These are phyloP conservation scores for Paecilomyces sp. DNA, from an alignment of 2,329 filamentous ascomycete species.

Conservation along the genomic window DNA sequence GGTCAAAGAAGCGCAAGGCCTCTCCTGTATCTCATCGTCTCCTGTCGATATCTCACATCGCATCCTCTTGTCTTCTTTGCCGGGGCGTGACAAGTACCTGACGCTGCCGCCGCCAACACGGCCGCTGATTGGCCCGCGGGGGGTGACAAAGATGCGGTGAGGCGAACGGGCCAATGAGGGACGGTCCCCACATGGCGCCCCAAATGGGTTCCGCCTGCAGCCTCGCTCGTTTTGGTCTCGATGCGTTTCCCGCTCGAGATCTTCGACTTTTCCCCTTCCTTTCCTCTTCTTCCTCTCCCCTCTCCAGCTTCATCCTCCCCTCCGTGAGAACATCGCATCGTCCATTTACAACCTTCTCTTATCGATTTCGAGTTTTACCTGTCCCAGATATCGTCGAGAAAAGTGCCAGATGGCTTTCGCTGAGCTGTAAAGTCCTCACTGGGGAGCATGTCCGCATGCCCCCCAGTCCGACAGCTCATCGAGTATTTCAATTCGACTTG, in stretches of 20 bases:
- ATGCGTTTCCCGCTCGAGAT: neutral
- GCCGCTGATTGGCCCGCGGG: neutral
- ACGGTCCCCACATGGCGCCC: conserved; percentile 16
- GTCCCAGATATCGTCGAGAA: conserved; percentile 63
- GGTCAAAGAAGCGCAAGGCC: neutral
- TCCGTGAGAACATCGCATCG: conserved; percentile 12
- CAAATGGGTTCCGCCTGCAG: conserved; percentile 16
- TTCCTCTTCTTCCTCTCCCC: conserved; percentile 6
- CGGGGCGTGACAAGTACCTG: neutral
- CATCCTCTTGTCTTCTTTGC: neutral
- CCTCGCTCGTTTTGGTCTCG: neutral
- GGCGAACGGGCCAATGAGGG: conserved; percentile 4
- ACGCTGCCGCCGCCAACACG: neutral
- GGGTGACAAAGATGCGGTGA: conserved; percentile 8
- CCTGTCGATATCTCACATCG: neutral
- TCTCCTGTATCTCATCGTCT: too few relatives aligned
- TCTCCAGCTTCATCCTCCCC: conserved; percentile 9
- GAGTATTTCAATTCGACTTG: conserved; percentile 55
- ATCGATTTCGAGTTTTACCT: conserved; percentile 8
- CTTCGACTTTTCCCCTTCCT: conserved; percentile 7
- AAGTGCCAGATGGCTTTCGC: conserved; percentile 69
- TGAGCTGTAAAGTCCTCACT: conserved; percentile 88
- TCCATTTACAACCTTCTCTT: conserved; percentile 15
- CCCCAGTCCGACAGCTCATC: conserved; percentile 82
- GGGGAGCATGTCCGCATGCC: conserved; percentile 59